Conservation (phyloP, 768 basidiomycete genomes). For the Rhodotorula kratochvilovae region DNA sequence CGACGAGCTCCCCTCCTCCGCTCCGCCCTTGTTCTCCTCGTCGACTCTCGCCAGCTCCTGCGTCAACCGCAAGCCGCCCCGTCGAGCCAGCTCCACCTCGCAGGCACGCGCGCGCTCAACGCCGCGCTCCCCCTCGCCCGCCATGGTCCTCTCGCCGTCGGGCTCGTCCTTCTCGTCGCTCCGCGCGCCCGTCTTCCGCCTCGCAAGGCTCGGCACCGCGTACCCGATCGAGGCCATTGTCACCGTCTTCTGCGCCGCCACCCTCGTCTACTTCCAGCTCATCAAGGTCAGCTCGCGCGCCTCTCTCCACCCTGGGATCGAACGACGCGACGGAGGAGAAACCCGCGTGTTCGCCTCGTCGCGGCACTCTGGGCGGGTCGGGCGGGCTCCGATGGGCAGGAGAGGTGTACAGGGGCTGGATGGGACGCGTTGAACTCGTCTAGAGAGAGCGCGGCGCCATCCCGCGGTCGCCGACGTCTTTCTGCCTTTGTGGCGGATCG, state of each 20-base stretch:
- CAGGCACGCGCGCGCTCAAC: background rate
- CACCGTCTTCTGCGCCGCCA: slow-evolving; percentile 78
- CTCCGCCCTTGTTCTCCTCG: background rate
- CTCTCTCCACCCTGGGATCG: slow-evolving; percentile 12
- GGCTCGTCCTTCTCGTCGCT: slow-evolving; percentile 32
- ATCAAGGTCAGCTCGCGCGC: slow-evolving; percentile 59
- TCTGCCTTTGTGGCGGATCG: too few species aligned
- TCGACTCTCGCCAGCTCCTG: background rate
- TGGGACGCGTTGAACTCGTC: too few species aligned
- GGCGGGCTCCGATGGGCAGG: too few species aligned
- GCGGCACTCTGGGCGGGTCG: background rate
- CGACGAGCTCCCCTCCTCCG: background rate
- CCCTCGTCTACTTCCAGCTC: slow-evolving; percentile 90
- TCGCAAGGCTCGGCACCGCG: slow-evolving; percentile 31
- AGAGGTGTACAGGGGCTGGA: too few species aligned
- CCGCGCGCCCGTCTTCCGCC: slow-evolving; percentile 21
- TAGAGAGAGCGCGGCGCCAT: too few species aligned
- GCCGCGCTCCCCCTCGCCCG: background rate
- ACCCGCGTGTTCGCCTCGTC: background rate
- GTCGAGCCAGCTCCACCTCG: background rate
- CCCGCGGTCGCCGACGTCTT: too few species aligned
- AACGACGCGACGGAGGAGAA: background rate
- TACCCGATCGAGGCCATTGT: slow-evolving; percentile 52
- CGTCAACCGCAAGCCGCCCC: background rate
- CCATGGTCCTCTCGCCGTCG: slow-evolving; percentile 36